phyloP scores from a whole-genome alignment of 1,284 basidiomycete genomes.

The Polyporus tsugae region DNA sequence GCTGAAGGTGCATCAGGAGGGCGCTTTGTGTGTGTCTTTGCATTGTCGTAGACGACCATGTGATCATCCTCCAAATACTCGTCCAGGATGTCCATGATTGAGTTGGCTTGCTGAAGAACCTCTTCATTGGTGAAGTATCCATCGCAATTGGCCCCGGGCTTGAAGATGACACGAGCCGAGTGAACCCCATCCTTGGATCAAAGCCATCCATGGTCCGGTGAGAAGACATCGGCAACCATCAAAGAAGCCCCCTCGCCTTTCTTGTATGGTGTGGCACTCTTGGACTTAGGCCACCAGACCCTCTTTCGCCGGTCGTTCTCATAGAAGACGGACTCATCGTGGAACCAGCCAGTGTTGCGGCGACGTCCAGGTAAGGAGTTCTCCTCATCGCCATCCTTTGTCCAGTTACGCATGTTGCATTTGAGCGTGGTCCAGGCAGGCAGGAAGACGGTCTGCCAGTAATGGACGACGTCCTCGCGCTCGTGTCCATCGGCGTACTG shows the following conservation, averaged over 20 bases:
- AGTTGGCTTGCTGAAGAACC: slow-evolving; percentile 39
- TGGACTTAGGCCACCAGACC: slow-evolving; percentile 25
- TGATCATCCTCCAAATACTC: slow-evolving; percentile 42
- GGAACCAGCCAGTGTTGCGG: slow-evolving; percentile 23
- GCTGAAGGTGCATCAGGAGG: slow-evolving; percentile 41
- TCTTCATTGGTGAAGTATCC: slow-evolving; percentile 45
- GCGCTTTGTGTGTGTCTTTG: slow-evolving; percentile 46
- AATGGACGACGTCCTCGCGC: neutral
- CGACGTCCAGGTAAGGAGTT: neutral
- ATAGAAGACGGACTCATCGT: slow-evolving; percentile 36
- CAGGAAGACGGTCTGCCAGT: neutral
- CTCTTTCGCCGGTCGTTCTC: slow-evolving; percentile 31
- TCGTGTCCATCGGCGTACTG: neutral
- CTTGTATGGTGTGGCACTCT: slow-evolving; percentile 18
- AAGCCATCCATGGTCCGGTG: slow-evolving; percentile 50
- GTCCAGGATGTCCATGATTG: slow-evolving; percentile 43
- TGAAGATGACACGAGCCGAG: slow-evolving; percentile 33
- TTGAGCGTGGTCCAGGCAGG: neutral
- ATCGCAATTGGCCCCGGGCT: slow-evolving; percentile 41
- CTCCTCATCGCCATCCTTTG: too few species aligned
- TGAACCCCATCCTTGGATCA: slow-evolving; percentile 38
- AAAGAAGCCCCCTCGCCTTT: slow-evolving; percentile 34
- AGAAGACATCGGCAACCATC: slow-evolving; percentile 55
- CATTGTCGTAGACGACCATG: slow-evolving; percentile 47
- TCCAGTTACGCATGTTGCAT: too few species aligned